These are phyloP conservation scores for Mangifera indica DNA, from an alignment of 345 rosid species.

Conservation along the genomic window DNA sequence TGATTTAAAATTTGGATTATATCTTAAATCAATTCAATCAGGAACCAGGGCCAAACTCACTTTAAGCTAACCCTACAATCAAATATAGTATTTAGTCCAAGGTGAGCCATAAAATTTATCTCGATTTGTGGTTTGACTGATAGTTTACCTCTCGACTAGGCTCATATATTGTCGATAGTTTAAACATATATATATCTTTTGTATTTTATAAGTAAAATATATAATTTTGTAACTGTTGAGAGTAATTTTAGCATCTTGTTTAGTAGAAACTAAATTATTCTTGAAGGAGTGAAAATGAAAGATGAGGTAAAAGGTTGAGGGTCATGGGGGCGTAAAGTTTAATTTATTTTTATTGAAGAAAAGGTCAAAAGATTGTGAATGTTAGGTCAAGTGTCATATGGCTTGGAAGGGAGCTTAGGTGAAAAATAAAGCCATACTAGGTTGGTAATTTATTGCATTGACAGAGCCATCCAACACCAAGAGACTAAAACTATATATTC, in stretches of 20 bases:
- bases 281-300: slow-evolving; percentile 15
- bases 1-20: too few relatives aligned
- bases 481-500: not conserved
- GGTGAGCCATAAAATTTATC: too few relatives aligned
- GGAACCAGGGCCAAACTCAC: too few relatives aligned
- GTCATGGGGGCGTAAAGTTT: slow-evolving; percentile 7
- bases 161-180: too few relatives aligned
- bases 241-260: not conserved
- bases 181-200: too few relatives aligned
- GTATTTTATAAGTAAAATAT: too few relatives aligned
- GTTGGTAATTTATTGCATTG: not conserved
- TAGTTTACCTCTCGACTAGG: too few relatives aligned
- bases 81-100: too few relatives aligned
- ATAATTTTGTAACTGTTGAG: too few relatives aligned
- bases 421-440: not conserved
- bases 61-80: too few relatives aligned
- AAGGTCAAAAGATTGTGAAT: slow-evolving; percentile 12
- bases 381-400: slow-evolving; percentile 39
- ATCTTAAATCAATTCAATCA: too few relatives aligned
- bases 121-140: too few relatives aligned
- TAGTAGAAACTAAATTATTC: not conserved
- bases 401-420: not conserved
- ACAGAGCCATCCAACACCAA: not conserved
- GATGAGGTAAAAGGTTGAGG: not conserved
- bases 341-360: not conserved